Base-by-base conservation (phyloP, 805 yeast species). In the Metschnikowia hibisci region DNA sequence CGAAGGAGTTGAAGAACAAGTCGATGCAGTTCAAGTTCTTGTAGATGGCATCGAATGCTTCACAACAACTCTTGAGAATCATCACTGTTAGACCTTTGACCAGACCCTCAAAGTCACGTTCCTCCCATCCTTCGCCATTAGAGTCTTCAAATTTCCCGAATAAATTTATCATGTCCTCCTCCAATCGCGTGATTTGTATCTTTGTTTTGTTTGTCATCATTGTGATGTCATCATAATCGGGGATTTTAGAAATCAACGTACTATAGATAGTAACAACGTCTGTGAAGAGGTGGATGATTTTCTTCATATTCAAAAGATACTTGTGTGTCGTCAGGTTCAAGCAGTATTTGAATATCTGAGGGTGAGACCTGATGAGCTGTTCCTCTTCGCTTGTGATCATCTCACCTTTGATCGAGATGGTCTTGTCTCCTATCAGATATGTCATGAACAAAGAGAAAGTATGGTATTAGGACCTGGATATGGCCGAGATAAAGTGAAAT, bases 221-320 rank as follows among this genome's bases (percentile, higher is more conserved):
- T 2, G 71, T 65, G 40, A 70, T 52, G 52, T 70, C 76, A 33
- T 67, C 74, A 44, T 67, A 69, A 44, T 67, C 55, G 18, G 71
- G 67, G 22, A 70, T 61, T 45, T 70, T 70, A 34, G 56, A 50
- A 22, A 70, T 54, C 32, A 70, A 53, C 12, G 73, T 66, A 39
- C 67, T 54, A 51, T 69, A 70, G 29, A 69, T 69, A 43, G 67
- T 66, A 23, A 69, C 51, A 28, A 67, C 55, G 51, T 70, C 76
- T 20, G 57, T 51, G 47, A 56, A 67, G 20, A 69, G 53, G 48
- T 67, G 72, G 6, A 67, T 51, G n/a, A 66, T 53, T 34, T 59
- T 56, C 50, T 66, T 66, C 26, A 63, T 43, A 33, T 57, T 53
- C 15, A 60, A 50, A 4, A 69, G 45, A 36, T 54, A 61, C 32